Evolutionary conservation across 495 filamentous ascomycete genomes (phyloP).

Genomic region (Massariosphaeria phaeospora): DNA sequence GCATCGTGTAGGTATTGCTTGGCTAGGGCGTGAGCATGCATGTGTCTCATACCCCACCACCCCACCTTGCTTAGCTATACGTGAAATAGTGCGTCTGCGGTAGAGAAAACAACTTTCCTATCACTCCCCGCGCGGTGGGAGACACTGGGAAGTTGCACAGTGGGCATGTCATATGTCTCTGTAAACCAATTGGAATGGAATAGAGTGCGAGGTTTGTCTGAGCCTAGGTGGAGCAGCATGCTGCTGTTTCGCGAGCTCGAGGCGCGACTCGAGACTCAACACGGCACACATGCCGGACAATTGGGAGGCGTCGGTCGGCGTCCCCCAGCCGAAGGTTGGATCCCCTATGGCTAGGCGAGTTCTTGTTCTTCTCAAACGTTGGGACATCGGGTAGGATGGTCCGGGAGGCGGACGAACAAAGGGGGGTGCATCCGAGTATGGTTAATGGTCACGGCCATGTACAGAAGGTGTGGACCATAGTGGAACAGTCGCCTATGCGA

Average conservation of each 20-base stretch:
- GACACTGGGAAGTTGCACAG: no score
- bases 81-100: conserved; percentile 12
- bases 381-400: conserved; percentile 17
- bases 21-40: conserved; percentile 1
- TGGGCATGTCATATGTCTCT: no score
- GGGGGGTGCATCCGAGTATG: not conserved
- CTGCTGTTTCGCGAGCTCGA: not conserved
- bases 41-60: conserved; percentile 17
- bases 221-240: no score
- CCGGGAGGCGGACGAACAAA: conserved; percentile 11
- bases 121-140: not conserved
- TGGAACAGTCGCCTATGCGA: conserved; percentile 24
- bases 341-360: not conserved
- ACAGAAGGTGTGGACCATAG: no score
- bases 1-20: not conserved
- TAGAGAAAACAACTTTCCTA: conserved; percentile 3
- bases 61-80: conserved; percentile 22
- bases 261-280: not conserved
- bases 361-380: conserved; percentile 9
- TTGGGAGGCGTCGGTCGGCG: no score
- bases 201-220: no score
- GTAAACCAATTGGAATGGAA: no score
- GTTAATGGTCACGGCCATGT: not conserved
- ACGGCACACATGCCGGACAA: conserved; percentile 11
- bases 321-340: not conserved